Percentiles rank a stretch among this genome's conserved stretches.
phyloP scores from a whole-genome alignment of 768 basidiomycete species.

The Omphalotus guepiniiformis region DNA sequence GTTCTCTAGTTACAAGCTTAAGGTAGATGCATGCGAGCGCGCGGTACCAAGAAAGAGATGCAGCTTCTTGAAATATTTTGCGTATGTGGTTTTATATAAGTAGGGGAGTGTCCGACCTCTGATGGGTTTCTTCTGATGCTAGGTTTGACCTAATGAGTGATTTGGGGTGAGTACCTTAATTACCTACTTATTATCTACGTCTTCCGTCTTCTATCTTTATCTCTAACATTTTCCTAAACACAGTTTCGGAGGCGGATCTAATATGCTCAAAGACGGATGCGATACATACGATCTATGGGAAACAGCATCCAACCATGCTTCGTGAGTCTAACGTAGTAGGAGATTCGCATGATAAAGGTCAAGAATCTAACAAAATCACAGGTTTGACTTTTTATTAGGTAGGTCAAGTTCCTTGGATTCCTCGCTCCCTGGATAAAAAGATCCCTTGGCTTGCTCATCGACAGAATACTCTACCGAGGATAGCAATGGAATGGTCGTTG shows the following conservation, averaged over 20 bases:
- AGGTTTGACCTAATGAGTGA: constrained; percentile 15
- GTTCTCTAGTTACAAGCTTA: constrained; percentile 81
- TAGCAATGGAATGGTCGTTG: constrained; percentile 6
- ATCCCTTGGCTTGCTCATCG: constrained; percentile 5
- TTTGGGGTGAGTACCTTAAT: constrained; percentile 3
- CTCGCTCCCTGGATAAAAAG: constrained; percentile 4
- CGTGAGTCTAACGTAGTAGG: no score
- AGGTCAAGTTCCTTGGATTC: constrained; percentile 12
- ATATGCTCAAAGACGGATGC: constrained; percentile 7
- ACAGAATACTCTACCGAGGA: constrained; percentile 7
- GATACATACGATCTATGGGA: constrained; percentile 6
- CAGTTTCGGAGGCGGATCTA: constrained; percentile 12
- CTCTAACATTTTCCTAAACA: not conserved
- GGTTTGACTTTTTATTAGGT: not conserved
- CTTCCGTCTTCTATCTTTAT: no score
- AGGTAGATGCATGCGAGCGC: constrained; percentile 79
- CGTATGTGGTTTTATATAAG: constrained; percentile 13
- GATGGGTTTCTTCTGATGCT: not conserved
- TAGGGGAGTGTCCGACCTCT: not conserved
- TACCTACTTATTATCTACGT: not conserved
- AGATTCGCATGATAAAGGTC: not conserved
- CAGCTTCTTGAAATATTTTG: constrained; percentile 45
- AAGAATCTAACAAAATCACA: no score
- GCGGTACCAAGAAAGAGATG: constrained; percentile 70
- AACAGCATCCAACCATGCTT: not conserved